Base-by-base conservation (phyloP, 148 eudicot genomes). In the Cornus suecica region DNA sequence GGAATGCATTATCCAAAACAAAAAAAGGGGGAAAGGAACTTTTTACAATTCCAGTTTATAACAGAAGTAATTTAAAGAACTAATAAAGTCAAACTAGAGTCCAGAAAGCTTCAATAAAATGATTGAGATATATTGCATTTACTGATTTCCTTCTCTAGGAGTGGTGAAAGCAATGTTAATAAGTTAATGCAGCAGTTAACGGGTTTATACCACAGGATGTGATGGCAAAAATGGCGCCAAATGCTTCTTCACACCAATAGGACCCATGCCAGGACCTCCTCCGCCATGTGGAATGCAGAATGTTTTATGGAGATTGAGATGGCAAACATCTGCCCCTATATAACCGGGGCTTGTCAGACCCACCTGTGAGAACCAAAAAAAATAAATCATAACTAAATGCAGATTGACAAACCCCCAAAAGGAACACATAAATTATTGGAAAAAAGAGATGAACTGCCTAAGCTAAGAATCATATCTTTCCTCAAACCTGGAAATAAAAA, bases 191-290 rank as follows among this genome's bases (percentile, higher is more conserved):
- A 2, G 42, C 58, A 31, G 48, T 58, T 15, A 51, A 81, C 25
- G 72, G 62, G 73, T 41, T 45, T 89, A 74, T 95, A 95, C 99
- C 99, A 95, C 97, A 56, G 99, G 99, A 86, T 95, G 99, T 13
- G 97, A 95, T 52, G 99, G 99, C 72, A 95, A 82, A 83, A 81
- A 95, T 64, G 99, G 99, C 76, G 99, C 99, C 78, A 95, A 87
- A 72, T 95, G 99, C 73, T 91, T 91, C 90, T 95, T 95, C 79
- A 95, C 99, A 67, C 97, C 99, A 84, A 95, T 95, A 48, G 99
- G 97, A 28, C 99, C 99, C 99, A 95, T 95, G 71, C 99, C 99
- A 56, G 99, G 97, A 65, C 99, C 99, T 62, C 99, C 99, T 78
- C 99, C 97, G 56, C 99, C 99, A 64, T 95, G 99, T 2, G 99